Base-by-base conservation (phyloP, 1,284 basidiomycete species). In the Sporisorium graminicola region DNA sequence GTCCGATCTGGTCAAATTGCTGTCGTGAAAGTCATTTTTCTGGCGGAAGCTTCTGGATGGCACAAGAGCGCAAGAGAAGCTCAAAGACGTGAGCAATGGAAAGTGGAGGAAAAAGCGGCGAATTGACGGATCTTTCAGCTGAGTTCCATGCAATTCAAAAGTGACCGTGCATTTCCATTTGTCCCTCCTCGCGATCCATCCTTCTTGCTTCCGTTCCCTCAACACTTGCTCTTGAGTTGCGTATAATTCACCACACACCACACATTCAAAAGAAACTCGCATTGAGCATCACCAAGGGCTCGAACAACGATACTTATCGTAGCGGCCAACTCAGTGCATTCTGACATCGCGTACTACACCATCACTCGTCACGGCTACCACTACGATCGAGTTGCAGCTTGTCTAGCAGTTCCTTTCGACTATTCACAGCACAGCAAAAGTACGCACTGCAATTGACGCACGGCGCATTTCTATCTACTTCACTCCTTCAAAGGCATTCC, bases 71-170 rank as follows among this genome's bases (percentile, higher is more conserved):
- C 31, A 43, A 49, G 20, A 56, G 68, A 71, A 71, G 63, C 52
- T 51, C 33, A 51, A 33, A 57, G 65, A 61, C 43, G 49, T 44
- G 31, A 27, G 8, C 24, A 49, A 71, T 62, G 47, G 60, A 70
- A 70, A 66, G 69, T 66, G 69, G 69, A 66, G 63, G 59, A 64
- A 58, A 20, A 20, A 24, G 55, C n/a, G 56, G 37, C 40, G 56
- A 65, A 58, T 40, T 43, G 56, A 37, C 40, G 56, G 57, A 58
- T 47, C 26, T 35, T 58, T 58, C 57, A 50, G 33, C 29, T n/a
- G 12, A 37, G 18, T 59, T 59, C 47, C 47, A 51, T 59, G 47
- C 58, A 43, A 29, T 35, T 46, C 43, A 18, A 22, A 10, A 35
- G 12, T 20, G 33, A 40, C 18, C 24, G 27, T 49, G 47, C 26